These are phyloP conservation scores for Coniferiporia weirii DNA, from an alignment of 1,284 basidiomycete genomes.

Conservation along the genomic window DNA sequence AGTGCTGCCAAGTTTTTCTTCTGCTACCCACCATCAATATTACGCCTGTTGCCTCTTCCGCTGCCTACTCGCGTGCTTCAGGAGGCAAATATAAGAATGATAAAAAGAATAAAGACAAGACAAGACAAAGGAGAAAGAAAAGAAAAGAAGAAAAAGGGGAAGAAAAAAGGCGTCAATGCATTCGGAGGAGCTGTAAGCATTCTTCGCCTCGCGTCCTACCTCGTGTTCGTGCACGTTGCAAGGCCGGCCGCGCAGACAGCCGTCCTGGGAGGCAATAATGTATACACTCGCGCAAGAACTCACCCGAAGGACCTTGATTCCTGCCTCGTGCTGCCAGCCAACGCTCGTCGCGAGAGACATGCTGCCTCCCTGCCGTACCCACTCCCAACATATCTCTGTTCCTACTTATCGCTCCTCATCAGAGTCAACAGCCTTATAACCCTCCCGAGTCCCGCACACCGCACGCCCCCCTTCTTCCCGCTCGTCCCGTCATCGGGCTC, in stretches of 20 bases:
- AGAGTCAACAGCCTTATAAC: constrained; percentile 20
- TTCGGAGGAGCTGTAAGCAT: neutral
- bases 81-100: too few relatives aligned
- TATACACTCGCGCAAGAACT: constrained; percentile 13
- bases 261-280: constrained; percentile 12
- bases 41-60: too few relatives aligned
- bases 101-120: neutral
- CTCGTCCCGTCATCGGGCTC: neutral
- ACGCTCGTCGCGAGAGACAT: neutral
- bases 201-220: constrained; percentile 35
- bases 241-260: constrained; percentile 34
- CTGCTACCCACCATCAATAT: too few relatives aligned
- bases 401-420: constrained; percentile 3
- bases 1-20: too few relatives aligned
- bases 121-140: neutral
- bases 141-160: neutral
- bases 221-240: constrained; percentile 79
- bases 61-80: too few relatives aligned
- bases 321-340: constrained; percentile 52
- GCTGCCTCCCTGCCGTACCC: constrained; percentile 1
- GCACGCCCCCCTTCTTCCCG: neutral
- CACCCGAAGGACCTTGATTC: constrained; percentile 11
- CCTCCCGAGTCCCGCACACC: neutral
- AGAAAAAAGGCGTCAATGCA: neutral
- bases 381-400: constrained; percentile 4